Evolutionary conservation across 371 early-diverging fungal species (phyloP), one percentile per base, ranked within the genome.

Genomic region (Actinomortierella ambigua): DNA sequence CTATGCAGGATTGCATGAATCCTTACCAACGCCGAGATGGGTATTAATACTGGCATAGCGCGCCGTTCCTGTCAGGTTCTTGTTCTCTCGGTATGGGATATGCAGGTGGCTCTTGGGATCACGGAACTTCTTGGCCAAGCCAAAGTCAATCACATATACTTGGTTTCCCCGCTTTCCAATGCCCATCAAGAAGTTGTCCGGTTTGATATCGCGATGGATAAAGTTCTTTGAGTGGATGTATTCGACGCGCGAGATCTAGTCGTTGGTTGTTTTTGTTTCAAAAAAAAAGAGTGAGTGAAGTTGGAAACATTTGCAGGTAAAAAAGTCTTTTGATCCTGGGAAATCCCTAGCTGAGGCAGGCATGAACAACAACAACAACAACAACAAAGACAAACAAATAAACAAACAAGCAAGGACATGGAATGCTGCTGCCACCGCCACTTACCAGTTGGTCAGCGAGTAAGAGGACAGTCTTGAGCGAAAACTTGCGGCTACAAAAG

Each of bases 101-200:
- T 99, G 99, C 67, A 95, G 82, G 75, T 96, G 93, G 28, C 97
- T 98, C 68, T 90, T 91, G 51, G 98, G 95, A 78, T 98, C 97
- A 61, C 98, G 90, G 82, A 95, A 99, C 77, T 94, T 93, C 77
- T 99, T 99, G 62, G 99, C 98, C 54, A 99, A 84, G 28, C 99
- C 99, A 85, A 98, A 98, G 82, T 99, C 99, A 64, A 99, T 99
- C 29, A 99, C 89, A 78, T 97, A 97, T 34, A 99, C 95, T 65
- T 95, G 95, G 77, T 97, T 96, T 55, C 93, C 93, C 43, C 93
- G 90, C 68, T 93, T 93, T 39, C 94, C 95, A 69, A 93, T 88
- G 56, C 98, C 99, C 97, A 99, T 98, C 67, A 99, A 83, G 79
- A 99, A 99, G 86, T 99, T 99, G 77, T 99, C 99, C 6, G 99